Base-by-base conservation (phyloP, 2,329 filamentous ascomycete species). In the Decorospora gaudefroyi region DNA sequence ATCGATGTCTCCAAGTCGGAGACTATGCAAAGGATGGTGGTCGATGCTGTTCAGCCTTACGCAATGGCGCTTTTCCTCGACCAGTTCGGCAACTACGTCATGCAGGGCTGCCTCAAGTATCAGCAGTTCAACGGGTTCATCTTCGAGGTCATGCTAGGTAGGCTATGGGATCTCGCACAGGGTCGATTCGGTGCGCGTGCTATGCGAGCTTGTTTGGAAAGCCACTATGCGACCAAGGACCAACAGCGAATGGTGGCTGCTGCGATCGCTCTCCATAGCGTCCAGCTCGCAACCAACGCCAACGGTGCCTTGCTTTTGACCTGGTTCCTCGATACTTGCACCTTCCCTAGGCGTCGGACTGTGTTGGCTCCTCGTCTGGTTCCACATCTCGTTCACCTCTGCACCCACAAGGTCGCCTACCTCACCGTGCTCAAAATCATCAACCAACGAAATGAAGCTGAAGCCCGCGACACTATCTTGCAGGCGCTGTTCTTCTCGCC, bases 321-420 rank as follows among this genome's bases (percentile, higher is more conserved):
- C 8, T 99, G 93, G 93, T 95, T 97, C 78, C 78, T 99, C 42
- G 93, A 99, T 67, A 97, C 93, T 1, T 99, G 93, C 79, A 96
- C 88, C 10, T 96, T 97, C 76, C 90, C 92, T 23, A 84, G 87
- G 58, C 87, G 93, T 54, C 87, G 93, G 46, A 95, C 89, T 16
- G 91, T 97, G 18, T 79, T 99, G 42, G 91, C 93, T 30, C 93
- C 93, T 13, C 85, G 91, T 58, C 83, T 99, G 16, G 90, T 96
- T 11, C 91, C 93, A 27, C 90, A 95, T 67, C 78, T 99, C 21
- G 90, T 96, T 16, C 90, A 96, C 67, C 80, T 99, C 5, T 97
- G 93, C 78, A 97, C 93, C 0, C 93, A 99, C 78, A 97, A 97
- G 78, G 92, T 99, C 42, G 93, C 93, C 0, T 97, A 97, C 65